Base-by-base conservation (phyloP, 192 early-diverging fungal genomes). In the Cladochytrium replicatum region DNA sequence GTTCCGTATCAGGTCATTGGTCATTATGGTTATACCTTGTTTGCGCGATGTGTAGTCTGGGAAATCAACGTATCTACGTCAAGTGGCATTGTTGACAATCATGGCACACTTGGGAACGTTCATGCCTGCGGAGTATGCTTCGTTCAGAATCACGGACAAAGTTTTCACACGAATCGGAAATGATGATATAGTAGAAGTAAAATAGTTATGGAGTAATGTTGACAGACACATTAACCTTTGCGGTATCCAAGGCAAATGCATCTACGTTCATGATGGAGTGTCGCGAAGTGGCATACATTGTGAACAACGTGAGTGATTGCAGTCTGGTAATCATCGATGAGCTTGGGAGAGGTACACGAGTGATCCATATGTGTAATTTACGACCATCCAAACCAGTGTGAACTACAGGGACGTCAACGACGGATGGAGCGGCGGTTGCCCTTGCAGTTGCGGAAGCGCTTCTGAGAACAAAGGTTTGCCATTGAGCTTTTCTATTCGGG, bases 241-340 rank as follows among this genome's bases (percentile, higher is more conserved):
- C 44, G 27, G 40, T 43, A 6, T 31, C 39, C 7, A 37, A 60
- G 28, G 61, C 61, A 2, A 72, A 70, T 24, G 71, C 78, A 25
- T 89, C 87, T 2, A 75, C 87, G 0, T 97, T 94, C 60, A 75
- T 88, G 71, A 57, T 74, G 5, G 93, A 97, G 46, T 93, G 93
- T 89, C 68, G 69, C 41, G 93, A 93, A 52, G 80, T 83, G 0
- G 71, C 87, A 5, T 83, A 76, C 41, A 89, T 97, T 50, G 58
- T 96, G 47, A 67, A 84, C 39, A 77, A 84, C 52, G 75, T 76
- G 19, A 81, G 79, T 24, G 61, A 71, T 24, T 56, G 73, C 34
- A 81, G 78, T 31, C 58, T 97, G 42, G 76, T 97, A 0, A 60
- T 93, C 38, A 86, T 97, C 55, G 93, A 97, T 60, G 93, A 97